These are phyloP conservation scores for Neoboletus brunneissimus DNA, from an alignment of 768 basidiomycete genomes.

Conservation along the genomic window DNA sequence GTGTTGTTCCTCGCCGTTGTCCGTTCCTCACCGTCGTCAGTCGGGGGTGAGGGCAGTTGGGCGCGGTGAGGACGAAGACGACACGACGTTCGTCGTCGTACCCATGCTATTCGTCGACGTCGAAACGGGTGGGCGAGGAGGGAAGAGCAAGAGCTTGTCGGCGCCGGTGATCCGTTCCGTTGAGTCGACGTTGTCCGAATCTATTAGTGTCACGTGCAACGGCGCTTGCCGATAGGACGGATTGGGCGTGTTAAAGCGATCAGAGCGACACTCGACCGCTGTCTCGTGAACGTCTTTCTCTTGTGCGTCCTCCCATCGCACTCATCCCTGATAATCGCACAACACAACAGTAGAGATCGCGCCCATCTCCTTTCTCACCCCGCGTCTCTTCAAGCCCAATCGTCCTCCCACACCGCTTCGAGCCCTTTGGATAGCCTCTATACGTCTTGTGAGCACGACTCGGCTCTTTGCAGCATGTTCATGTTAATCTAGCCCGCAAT, in stretches of 20 bases:
- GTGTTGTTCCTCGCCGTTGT: too few species aligned
- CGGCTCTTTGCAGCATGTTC: not conserved
- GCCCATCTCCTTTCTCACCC: not conserved
- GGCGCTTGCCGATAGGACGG: constrained; percentile 30
- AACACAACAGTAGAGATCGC: constrained; percentile 16
- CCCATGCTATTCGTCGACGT: too few species aligned
- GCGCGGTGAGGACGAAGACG: too few species aligned
- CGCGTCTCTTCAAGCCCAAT: not conserved
- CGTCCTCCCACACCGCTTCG: not conserved
- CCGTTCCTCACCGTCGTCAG: too few species aligned
- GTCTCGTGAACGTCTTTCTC: constrained; percentile 16
- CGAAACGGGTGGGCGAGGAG: too few species aligned
- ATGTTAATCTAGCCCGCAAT: constrained; percentile 19
- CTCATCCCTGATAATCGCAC: constrained; percentile 21
- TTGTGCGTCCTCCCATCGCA: constrained; percentile 18
- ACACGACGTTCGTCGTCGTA: too few species aligned
- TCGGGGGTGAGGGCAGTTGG: too few species aligned
- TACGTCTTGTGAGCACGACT: constrained; percentile 16
- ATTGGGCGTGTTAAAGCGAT: constrained; percentile 34
- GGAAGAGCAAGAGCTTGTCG: too few species aligned
- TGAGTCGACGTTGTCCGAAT: constrained; percentile 19
- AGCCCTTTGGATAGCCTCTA: constrained; percentile 1
- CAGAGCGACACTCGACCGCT: constrained; percentile 19
- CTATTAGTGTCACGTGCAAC: constrained; percentile 26
- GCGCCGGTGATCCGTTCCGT: constrained; percentile 12